Evolutionary conservation across 2,329 filamentous ascomycete species (phyloP), one percentile per base, ranked within the genome.

Genomic region (Exophiala spinifera): DNA sequence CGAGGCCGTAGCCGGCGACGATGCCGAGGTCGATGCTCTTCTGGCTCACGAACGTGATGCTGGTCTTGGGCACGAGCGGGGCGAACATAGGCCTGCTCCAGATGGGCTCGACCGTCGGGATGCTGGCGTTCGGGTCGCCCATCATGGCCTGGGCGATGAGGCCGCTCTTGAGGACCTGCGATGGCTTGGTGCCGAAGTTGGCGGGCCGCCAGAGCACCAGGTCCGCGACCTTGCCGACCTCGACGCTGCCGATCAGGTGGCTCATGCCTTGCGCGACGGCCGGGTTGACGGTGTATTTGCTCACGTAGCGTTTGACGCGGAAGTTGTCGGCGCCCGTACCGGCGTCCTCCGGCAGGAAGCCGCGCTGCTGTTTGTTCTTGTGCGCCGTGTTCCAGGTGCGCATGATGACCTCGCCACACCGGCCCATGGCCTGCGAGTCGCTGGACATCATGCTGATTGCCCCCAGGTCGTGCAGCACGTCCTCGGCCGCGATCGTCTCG

Each of bases 371-470:
- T 73, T 95, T 96, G 70, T 97, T 97, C 81, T 96, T 96, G 74
- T 96, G 90, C 0, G 92, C 92, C 2, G 92, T 97, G 72, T 96
- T 91, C 92, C 92, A 97, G 0, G 92, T 96, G 11, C 92, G 83
- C 20, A 95, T 78, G 57, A 97, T 84, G 50, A 97, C 92, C 75
- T 97, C 92, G 61, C 92, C 92, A 68, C 90, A 95, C 47, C 92
- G 87, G 53, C 92, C 92, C 92, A 97, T 97, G 65, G 92, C 92
- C 73, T 97, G 92, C 0, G 88, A 92, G 74, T 97, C 92, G 1
- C 87, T 91, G 56, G 85, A 90, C 89, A 97, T 96, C 91, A 97
- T 97, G 70, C 86, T 91, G 72, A 97, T 96, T 60, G 92, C 92
- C 53, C 92, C 92, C 1, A 95, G 79, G 65, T 97, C 92, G 69